Base-by-base conservation (phyloP, 116 monocot species). In the Thalassia testudinum region DNA sequence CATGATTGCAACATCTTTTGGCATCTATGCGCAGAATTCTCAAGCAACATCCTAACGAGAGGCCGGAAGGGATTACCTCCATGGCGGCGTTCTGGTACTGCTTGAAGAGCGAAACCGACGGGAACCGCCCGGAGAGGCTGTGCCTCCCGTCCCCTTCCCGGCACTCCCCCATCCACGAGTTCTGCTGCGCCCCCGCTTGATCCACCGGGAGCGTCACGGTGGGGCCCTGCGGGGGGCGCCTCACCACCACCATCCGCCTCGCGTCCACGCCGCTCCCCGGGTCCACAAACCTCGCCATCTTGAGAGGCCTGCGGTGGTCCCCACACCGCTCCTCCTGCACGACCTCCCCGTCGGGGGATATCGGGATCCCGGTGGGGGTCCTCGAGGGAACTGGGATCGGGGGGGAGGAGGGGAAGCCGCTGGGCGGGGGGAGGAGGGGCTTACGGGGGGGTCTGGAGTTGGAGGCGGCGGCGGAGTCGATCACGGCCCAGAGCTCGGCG, bases 401-500 rank as follows among this genome's bases (percentile, higher is more conserved):
- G 7, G 43, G 42, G 26, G 38, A 34, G 24, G 27, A 54, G 3
- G 56, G 40, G 5, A 22, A 38, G 21, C 37, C 19, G 26, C n/a
- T 17, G 24, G 52, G n/a, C 0, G 17, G 52, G 17, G 30, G 37
- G 28, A 75, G 67, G 18, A 75, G 57, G 38, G 77, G 70, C 14
- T 71, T 77, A 19, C 75, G 70, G 54, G 72, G 50, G 10, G 75
- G 42, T 42, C 23, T 24, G 27, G 70, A 43, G 52, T 21, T 23
- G 43, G 75, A 62, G 24, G 83, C 78, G 26, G 84, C 73, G 45
- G 93, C 87, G 42, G 83, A 75, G 42, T 93, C 93, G 61, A 93
- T 87, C 16, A 78, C 75, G 21, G 79, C 75, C 87, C 93, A 93
- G 59, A 93, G 83, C 68, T 82, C 87, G 50, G 93, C 87, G 57